Conservation (phyloP, 805 yeast genomes). For the Ogataea henricii region DNA sequence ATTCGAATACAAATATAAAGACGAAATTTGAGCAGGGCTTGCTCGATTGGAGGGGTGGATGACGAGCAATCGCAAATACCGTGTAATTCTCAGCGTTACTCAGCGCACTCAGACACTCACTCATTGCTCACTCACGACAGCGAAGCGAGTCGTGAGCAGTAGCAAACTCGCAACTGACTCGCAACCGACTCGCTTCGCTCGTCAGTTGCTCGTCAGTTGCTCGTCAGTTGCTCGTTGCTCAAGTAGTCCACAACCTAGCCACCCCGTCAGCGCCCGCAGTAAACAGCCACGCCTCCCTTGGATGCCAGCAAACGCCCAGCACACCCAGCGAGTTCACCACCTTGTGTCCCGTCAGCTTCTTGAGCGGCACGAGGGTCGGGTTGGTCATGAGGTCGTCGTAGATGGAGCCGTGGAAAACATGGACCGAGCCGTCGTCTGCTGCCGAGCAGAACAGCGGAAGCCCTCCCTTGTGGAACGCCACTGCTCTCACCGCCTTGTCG, state of each 20-base stretch:
- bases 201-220: background rate
- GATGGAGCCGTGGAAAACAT: slow-evolving; percentile 94
- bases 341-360: slow-evolving; percentile 90
- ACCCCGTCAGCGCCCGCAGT: slow-evolving; percentile 96
- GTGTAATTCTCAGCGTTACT: too few species aligned
- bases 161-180: too few species aligned
- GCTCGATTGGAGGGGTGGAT: too few species aligned
- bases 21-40: too few species aligned
- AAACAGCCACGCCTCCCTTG: slow-evolving; percentile 96
- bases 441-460: slow-evolving; percentile 93
- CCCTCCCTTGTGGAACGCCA: slow-evolving; percentile 79
- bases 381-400: slow-evolving; percentile 94
- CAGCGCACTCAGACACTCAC: too few species aligned
- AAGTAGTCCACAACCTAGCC: slow-evolving; percentile 95
- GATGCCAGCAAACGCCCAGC: slow-evolving; percentile 90
- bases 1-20: too few species aligned
- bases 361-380: slow-evolving; percentile 93
- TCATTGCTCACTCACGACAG: too few species aligned
- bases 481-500: slow-evolving; percentile 88
- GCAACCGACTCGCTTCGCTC: background rate
- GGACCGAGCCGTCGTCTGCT: slow-evolving; percentile 90
- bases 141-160: too few species aligned
- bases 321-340: slow-evolving; percentile 82
- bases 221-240: slow-evolving; percentile 9
- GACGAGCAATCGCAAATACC: too few species aligned